Base-by-base conservation (phyloP, 129 eudicot genomes). In the Chrysanthemum makinoi region DNA sequence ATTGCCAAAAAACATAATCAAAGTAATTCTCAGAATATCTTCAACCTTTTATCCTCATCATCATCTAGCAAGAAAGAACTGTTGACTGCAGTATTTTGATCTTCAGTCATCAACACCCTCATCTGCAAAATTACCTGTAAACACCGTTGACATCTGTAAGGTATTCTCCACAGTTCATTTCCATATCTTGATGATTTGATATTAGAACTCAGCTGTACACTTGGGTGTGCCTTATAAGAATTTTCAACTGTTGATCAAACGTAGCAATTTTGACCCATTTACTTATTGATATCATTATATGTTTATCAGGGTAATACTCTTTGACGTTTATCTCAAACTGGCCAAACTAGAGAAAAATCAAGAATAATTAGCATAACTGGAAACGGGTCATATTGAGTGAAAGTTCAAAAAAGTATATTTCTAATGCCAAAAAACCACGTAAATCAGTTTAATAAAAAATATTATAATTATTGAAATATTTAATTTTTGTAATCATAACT, bases 31-130 rank as follows among this genome's bases (percentile, higher is more conserved):
- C 8, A 65, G 74, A 43, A 33, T 57, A 48, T 50, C n/a, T 72
- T 61, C 24, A 7, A 94, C 98, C 98, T 94, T 72, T 96, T 89
- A 73, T 94, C 98, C 6, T 33, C 43, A 33, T 33, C 43, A 70
- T 94, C 98, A 76, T 87, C 96, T 66, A 94, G 85, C 85, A 94
- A 78, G 75, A 94, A 94, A 28, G 96, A 87, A 73, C 91, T 87
- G 77, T 96, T 86, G 56, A 87, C 96, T 28, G 92, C 87, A 78
- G 87, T 94, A 78, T 88, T 84, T 59, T 92, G 87, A 76, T 94
- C 96, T 75, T 91, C 98, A 0, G 98, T 87, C 98, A 94, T 87
- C 76, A 86, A 65, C 46, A 88, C 87, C 80, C 94, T 80, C 93
- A 87, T 94, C 66, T 77, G 70, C 17, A 87, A 77, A 68, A 89